Base-by-base conservation (phyloP, 345 rosid genomes). In the Ceriops decandra region DNA sequence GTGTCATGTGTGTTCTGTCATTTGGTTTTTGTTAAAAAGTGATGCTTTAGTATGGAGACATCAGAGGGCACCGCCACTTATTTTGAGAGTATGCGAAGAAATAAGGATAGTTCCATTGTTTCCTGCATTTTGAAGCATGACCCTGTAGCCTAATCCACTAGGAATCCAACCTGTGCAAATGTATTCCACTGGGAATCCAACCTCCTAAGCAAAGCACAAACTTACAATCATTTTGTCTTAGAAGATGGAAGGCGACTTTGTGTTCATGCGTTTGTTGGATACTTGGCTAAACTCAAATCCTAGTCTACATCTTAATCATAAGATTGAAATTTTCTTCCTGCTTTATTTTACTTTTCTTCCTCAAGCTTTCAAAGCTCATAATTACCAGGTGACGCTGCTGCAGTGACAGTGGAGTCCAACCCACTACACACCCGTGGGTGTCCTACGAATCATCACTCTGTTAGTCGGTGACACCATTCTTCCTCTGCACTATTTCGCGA, bases 261-360 rank as follows among this genome's bases (percentile, higher is more conserved):
- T 58, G 58, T 54, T 42, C 42, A 35, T 66, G 63, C 63, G 63
- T 63, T 71, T 53, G 83, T 78, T 76, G 83, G 81, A 79, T 79
- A 16, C 78, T 74, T 71, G 66, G 77, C 79, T 75, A 61, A 64
- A 70, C 67, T 28, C 49, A n/a, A 68, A 24, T 63, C 73, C 72
- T 63, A 76, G 84, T 83, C 85, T 74, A 68, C 72, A 42, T 68
- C 75, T 73, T 73, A 59, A 83, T 85, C 86, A 79, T 66, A 61
- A 70, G 67, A 35, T 72, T 68, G 58, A 62, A 24, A 70, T 27
- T 57, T 36, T 19, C 49, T 27, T 8, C 19, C 70, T 7, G 22
- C 52, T 54, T 62, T 69, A n/a, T 71, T 69, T 78, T 74, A 69
- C 52, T 72, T 75, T 42, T 60, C 72, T 72, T 33, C 52, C 71